These are phyloP conservation scores for Curvularia lunata DNA, from an alignment of 2,329 filamentous ascomycete species.

Conservation along the genomic window DNA sequence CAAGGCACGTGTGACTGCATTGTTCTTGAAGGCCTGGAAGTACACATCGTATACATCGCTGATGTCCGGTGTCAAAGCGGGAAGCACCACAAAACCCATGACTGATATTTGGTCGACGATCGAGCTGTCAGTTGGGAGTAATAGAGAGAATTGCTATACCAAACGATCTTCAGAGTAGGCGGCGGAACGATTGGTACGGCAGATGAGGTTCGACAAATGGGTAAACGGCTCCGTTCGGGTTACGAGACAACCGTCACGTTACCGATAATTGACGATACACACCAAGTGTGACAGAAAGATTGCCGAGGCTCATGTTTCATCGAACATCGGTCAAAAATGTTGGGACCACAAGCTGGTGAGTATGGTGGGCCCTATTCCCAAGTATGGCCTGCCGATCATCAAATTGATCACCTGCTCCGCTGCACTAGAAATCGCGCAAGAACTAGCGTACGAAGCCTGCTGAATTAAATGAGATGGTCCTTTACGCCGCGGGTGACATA, in stretches of 20 bases:
- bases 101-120: neutral
- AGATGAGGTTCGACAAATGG: neutral
- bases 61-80: conserved; percentile 57
- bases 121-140: neutral
- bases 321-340: conserved; percentile 6
- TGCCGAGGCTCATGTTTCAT: conserved; percentile 5
- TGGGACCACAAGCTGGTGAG: neutral
- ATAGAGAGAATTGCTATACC: conserved; percentile 1
- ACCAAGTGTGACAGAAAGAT: neutral
- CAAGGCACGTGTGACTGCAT: conserved; percentile 52
- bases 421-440: conserved; percentile 3
- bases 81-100: conserved; percentile 51
- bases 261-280: neutral
- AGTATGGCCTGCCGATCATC: conserved; percentile 1
- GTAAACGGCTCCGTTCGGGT: neutral
- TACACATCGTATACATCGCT: conserved; percentile 56
- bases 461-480: neutral
- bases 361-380: neutral
- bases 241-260: neutral
- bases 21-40: conserved; percentile 56
- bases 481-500: conserved; percentile 14
- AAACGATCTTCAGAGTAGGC: neutral
- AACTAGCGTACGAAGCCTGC: conserved; percentile 1
- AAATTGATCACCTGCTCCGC: neutral
- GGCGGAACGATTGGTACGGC: neutral